phyloP scores from a whole-genome alignment of 805 yeast genomes.

The Wickerhamomyces chambardii region DNA sequence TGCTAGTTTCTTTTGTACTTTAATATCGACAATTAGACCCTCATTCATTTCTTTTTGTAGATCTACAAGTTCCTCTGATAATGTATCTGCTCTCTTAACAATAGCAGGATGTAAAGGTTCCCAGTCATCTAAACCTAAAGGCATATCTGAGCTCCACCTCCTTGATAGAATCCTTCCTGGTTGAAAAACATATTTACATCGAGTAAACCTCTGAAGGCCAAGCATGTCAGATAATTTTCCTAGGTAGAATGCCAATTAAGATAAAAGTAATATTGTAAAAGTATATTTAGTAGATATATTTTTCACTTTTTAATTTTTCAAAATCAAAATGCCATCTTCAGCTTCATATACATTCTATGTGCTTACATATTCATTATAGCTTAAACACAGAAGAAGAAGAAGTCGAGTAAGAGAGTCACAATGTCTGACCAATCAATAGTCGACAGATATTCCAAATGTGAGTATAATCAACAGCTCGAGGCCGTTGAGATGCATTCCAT shows the following conservation, averaged over 20 bases:
- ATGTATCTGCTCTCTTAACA: slow-evolving; percentile 33
- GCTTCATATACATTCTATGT: too few relatives aligned
- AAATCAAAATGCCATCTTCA: not conserved
- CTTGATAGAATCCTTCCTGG: not conserved
- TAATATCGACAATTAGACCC: slow-evolving; percentile 33
- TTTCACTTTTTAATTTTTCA: not conserved
- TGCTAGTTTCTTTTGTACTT: slow-evolving; percentile 40
- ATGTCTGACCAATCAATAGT: not conserved
- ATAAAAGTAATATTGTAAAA: too few relatives aligned
- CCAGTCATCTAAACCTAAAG: slow-evolving; percentile 11
- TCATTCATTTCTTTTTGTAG: slow-evolving; percentile 33
- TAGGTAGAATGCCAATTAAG: not conserved
- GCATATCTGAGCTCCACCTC: slow-evolving; percentile 7
- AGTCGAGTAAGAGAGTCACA: too few relatives aligned
- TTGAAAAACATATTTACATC: not conserved
- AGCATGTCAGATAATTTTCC: not conserved
- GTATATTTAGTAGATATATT: not conserved
- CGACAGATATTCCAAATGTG: slow-evolving; percentile 3
- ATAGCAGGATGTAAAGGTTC: slow-evolving; percentile 39
- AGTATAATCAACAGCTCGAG: not conserved
- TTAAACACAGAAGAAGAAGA: too few relatives aligned
- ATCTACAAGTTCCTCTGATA: slow-evolving; percentile 28
- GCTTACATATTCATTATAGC: too few relatives aligned
- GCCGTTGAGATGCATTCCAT: too few relatives aligned
- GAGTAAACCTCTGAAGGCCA: not conserved